Percentiles rank a stretch among this genome's conserved stretches.
phyloP scores from a whole-genome alignment of 2,329 filamentous ascomycete species.

The Fusarium subglutinans region DNA sequence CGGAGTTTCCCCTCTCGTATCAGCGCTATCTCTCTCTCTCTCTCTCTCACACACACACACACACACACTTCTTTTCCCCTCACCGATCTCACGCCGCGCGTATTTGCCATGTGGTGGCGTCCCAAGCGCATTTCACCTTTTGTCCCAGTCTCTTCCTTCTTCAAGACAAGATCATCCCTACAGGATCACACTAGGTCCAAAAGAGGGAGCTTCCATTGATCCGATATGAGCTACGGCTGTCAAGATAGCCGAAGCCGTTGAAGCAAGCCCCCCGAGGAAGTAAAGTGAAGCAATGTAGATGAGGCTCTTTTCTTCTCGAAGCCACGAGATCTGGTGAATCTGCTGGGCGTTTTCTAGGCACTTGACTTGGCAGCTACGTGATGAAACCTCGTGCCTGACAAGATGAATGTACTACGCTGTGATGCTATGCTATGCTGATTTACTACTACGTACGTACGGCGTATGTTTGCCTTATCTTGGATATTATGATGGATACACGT shows the following conservation, averaged over 20 bases:
- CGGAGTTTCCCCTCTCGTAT: background rate
- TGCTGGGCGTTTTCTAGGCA: conserved; percentile 1
- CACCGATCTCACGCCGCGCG: conserved; percentile 13
- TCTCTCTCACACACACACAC: background rate
- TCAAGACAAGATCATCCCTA: conserved; percentile 1
- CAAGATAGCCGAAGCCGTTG: conserved; percentile 42
- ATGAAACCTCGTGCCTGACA: conserved; percentile 17
- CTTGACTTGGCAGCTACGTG: conserved; percentile 11
- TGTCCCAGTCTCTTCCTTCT: background rate
- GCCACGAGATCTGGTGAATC: background rate
- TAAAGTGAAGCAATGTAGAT: background rate
- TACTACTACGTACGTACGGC: background rate
- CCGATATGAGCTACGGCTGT: conserved; percentile 39
- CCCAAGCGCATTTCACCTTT: background rate
- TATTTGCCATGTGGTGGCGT: conserved; percentile 44
- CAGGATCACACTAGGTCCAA: conserved; percentile 33
- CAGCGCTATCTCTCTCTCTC: conserved; percentile 1
- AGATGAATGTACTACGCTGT: background rate
- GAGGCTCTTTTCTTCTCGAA: conserved; percentile 18
- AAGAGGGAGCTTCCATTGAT: conserved; percentile 37
- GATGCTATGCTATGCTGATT: background rate
- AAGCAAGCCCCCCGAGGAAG: conserved; percentile 20
- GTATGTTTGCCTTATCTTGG: background rate
- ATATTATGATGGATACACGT: conserved; percentile 2
- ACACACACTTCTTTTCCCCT: conserved; percentile 10